These are phyloP conservation scores for Grigorovia yakushimaensis DNA, from an alignment of 805 yeast genomes.

Conservation along the genomic window DNA sequence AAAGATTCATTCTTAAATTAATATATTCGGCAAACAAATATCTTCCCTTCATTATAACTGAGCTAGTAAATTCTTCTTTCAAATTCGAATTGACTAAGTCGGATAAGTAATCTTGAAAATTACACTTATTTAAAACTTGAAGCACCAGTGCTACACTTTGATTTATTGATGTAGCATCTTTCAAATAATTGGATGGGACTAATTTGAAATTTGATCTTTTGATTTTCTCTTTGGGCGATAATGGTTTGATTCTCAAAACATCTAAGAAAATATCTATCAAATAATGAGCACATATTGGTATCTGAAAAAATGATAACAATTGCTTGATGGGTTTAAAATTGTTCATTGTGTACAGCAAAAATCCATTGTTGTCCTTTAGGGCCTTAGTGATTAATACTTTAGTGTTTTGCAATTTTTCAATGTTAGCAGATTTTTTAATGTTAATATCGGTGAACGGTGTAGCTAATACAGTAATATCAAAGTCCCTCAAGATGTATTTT, in stretches of 20 bases:
- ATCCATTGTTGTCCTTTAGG: constrained; percentile 68
- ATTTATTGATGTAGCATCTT: constrained; percentile 37
- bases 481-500: constrained; percentile 38
- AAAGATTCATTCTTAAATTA: constrained; percentile 41
- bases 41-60: constrained; percentile 47
- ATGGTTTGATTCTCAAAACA: constrained; percentile 47
- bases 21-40: constrained; percentile 54
- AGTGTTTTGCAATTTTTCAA: constrained; percentile 48
- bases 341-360: constrained; percentile 51
- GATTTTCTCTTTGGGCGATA: constrained; percentile 35
- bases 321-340: constrained; percentile 46
- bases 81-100: constrained; percentile 8
- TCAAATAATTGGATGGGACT: constrained; percentile 29
- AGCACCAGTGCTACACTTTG: constrained; percentile 62
- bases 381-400: constrained; percentile 51
- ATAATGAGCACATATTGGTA: constrained; percentile 46
- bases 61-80: constrained; percentile 26
- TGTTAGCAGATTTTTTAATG: constrained; percentile 36
- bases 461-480: constrained; percentile 51
- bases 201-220: constrained; percentile 8
- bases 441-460: constrained; percentile 64
- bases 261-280: constrained; percentile 66
- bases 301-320: constrained; percentile 55
- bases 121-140: constrained; percentile 44
- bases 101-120: constrained; percentile 40